Base-by-base conservation (phyloP, 1,139 yeast species). In the Lodderomyces orthopsilosis region DNA sequence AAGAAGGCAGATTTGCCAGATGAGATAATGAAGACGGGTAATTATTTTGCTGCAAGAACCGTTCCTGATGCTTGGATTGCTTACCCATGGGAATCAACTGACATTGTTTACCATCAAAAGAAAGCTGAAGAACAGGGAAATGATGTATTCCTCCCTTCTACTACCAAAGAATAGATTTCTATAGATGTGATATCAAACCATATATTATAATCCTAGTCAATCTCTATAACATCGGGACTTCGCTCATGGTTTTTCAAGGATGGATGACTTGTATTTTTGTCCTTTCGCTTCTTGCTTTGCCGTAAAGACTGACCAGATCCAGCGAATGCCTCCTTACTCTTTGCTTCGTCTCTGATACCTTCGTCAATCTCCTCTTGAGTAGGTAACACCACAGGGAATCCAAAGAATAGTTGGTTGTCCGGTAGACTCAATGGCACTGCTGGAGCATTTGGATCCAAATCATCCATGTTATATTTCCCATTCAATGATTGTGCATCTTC, bases 11-110 rank as follows among this genome's bases (percentile, higher is more conserved):
- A 78, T 51, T 76, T 83, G 52, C 89, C 89, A 21, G 74, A 68
- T 44, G 84, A 77, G 21, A 79, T 83, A 68, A 75, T 82, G 75
- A 63, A 68, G 33, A 72, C 74, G 38, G 85, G 85, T 44, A 81
- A 87, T 63, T 91, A 91, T 66, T 78, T 89, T 58, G 96, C 96
- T 49, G 97, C 96, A 38, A 81, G 93, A 66, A 79, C 88, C 39
- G 93, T 89, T 35, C 95, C 91, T 35, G 98, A 93, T 63, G 77
- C 77, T 55, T 93, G 98, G 98, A 90, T 89, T 57, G 97, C 97
- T 37, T 93, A 93, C 65, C 98, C 98, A 41, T 93, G 98, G 98
- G 96, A 89, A 68, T 82, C 94, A 26, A 76, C 77, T 47, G 96
- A 91, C 68, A 93, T 91, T 62, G 96, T 87, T 41, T 77, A 75